Percentiles rank a stretch among this genome's conserved stretches.
These are phyloP conservation scores for Filosporella fistucella DNA, from an alignment of 495 filamentous ascomycete species.

Conservation along the genomic window DNA sequence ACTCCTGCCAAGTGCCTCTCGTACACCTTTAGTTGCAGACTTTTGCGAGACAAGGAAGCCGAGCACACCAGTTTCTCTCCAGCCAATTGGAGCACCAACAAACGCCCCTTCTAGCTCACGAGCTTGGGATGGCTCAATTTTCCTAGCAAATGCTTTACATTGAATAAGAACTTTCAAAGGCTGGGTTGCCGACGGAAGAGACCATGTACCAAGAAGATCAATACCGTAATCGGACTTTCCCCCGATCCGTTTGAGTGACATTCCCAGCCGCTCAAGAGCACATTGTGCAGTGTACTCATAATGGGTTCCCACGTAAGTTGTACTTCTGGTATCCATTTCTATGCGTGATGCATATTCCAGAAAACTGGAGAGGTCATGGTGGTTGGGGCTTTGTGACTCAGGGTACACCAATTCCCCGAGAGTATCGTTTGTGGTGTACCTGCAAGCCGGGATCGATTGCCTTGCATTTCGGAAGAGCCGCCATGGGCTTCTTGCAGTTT, in stretches of 20 bases:
- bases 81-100: conserved; percentile 62
- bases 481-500: conserved; percentile 9
- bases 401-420: conserved; percentile 34
- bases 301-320: conserved; percentile 59
- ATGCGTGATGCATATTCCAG: conserved; percentile 60
- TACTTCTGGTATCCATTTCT: conserved; percentile 43
- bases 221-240: conserved; percentile 73
- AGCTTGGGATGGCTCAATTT: conserved; percentile 58
- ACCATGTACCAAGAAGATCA: conserved; percentile 82
- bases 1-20: conserved; percentile 63
- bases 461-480: conserved; percentile 8
- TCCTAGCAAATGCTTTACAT: conserved; percentile 66
- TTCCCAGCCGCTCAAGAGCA: conserved; percentile 57
- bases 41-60: conserved; percentile 54
- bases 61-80: conserved; percentile 53
- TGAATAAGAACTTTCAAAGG: conserved; percentile 68
- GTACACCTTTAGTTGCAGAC: conserved; percentile 47
- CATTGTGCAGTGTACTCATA: conserved; percentile 68
- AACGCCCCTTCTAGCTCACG: conserved; percentile 86
- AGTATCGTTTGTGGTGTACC: conserved; percentile 27
- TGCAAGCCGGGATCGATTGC: conserved; percentile 16
- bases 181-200: conserved; percentile 42
- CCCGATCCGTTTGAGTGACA: conserved; percentile 69
- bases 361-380: conserved; percentile 68
- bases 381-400: conserved; percentile 42